phyloP scores from a whole-genome alignment of 345 rosid genomes.

The Euphorbia peplus region DNA sequence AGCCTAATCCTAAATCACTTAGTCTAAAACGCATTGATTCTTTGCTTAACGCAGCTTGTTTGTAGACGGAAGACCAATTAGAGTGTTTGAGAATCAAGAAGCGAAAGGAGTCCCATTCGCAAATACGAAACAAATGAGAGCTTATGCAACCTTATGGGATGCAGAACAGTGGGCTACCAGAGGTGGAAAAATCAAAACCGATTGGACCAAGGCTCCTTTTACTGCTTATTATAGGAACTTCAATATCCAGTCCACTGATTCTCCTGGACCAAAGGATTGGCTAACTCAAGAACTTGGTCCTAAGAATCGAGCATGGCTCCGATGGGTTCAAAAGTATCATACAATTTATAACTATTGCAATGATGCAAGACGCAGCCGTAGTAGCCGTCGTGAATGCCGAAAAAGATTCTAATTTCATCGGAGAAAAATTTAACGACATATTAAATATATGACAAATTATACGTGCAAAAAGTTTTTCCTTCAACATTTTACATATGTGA shows the following conservation, averaged over 20 bases:
- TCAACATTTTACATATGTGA: no score
- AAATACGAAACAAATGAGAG: slow-evolving; percentile 5
- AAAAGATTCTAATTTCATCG: background rate
- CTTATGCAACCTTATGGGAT: slow-evolving; percentile 12
- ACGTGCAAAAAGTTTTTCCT: no score
- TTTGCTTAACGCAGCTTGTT: background rate
- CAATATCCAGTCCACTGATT: background rate
- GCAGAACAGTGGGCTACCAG: slow-evolving; percentile 15
- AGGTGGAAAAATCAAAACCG: slow-evolving; percentile 6
- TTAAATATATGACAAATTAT: no score
- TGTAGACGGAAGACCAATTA: slow-evolving; percentile 14
- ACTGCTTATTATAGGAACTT: slow-evolving; percentile 15
- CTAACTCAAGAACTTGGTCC: background rate
- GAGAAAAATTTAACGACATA: no score
- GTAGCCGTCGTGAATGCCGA: slow-evolving; percentile 6
- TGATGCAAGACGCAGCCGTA: background rate
- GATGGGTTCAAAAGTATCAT: slow-evolving; percentile 12
- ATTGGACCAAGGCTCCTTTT: slow-evolving; percentile 18
- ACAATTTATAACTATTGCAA: slow-evolving; percentile 17
- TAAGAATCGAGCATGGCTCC: background rate
- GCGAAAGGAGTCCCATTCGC: slow-evolving; percentile 2
- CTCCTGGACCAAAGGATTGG: background rate
- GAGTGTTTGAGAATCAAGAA: slow-evolving; percentile 13
- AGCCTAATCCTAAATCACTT: no score
- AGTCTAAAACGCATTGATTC: no score